These are phyloP conservation scores for Neurospora sp. DNA, from an alignment of 495 filamentous ascomycete genomes.

Conservation along the genomic window DNA sequence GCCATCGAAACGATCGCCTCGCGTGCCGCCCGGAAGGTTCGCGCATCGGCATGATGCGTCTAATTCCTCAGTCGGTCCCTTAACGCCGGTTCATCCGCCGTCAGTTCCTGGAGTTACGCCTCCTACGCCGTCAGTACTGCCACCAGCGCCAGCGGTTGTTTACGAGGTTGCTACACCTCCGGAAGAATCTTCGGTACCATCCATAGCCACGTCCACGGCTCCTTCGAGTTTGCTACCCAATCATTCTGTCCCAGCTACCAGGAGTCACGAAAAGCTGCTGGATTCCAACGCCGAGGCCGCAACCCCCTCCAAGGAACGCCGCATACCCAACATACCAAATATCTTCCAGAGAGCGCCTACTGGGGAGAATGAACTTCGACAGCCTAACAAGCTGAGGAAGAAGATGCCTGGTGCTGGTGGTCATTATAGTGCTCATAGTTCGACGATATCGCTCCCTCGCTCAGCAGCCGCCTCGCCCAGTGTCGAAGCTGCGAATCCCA, in stretches of 20 bases:
- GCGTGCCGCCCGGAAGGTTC: constrained; percentile 44
- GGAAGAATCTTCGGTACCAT: constrained; percentile 5
- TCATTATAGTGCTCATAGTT: constrained; percentile 79
- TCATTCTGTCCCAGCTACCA: constrained; percentile 18
- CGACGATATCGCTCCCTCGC: constrained; percentile 58
- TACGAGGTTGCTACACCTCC: constrained; percentile 18
- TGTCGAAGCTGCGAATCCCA: constrained; percentile 25
- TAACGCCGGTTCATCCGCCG: constrained; percentile 18
- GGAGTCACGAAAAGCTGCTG: constrained; percentile 40
- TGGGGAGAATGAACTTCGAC: constrained; percentile 51
- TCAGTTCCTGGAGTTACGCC: neutral
- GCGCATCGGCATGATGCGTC: constrained; percentile 23
- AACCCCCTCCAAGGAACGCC: constrained; percentile 62
- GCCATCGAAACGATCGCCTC: constrained; percentile 85
- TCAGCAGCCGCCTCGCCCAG: constrained; percentile 28
- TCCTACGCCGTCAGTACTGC: constrained; percentile 1
- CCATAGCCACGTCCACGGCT: constrained; percentile 3
- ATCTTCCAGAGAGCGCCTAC: constrained; percentile 61
- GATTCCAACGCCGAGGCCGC: constrained; percentile 33
- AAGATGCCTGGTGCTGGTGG: constrained; percentile 62
- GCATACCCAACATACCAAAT: constrained; percentile 50
- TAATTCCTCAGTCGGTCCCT: constrained; percentile 22
- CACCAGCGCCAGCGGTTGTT: constrained; percentile 14
- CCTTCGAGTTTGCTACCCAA: constrained; percentile 5
- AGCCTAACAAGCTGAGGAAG: constrained; percentile 80